Conservation (phyloP, 2,329 filamentous ascomycete genomes). For the Sordariomycetes sp. region DNA sequence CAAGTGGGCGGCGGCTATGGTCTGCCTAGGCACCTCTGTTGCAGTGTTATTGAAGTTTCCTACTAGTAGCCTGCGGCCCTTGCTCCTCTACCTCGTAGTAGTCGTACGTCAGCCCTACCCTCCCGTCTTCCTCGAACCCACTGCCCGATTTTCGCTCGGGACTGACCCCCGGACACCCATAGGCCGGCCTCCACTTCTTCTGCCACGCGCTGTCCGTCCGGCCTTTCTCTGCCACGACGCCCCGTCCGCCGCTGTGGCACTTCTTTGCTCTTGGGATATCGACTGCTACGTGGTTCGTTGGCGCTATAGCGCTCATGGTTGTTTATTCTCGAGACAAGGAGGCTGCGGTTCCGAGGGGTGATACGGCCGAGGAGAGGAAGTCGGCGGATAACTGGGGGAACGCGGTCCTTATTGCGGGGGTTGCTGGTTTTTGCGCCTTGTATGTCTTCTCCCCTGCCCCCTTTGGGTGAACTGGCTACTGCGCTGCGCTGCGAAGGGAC, state of each 20-base stretch:
- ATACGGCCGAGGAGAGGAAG: background rate
- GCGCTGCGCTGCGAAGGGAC: background rate
- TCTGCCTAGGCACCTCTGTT: background rate
- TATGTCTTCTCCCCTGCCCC: background rate
- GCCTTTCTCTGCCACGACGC: background rate
- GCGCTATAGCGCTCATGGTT: background rate
- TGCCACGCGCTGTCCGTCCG: background rate
- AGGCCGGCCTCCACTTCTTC: background rate
- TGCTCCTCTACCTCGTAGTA: background rate
- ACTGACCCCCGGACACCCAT: too few relatives aligned
- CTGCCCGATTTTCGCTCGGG: too few relatives aligned
- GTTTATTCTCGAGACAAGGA: background rate
- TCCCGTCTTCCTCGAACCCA: too few relatives aligned
- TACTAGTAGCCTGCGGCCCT: background rate
- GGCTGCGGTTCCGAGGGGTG: background rate
- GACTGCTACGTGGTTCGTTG: background rate
- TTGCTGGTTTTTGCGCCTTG: background rate
- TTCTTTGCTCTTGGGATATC: background rate
- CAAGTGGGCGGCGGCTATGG: background rate
- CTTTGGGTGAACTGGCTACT: background rate
- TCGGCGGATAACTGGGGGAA: background rate
- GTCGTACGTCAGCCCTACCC: background rate
- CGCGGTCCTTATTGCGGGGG: background rate
- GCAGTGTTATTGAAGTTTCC: background rate
- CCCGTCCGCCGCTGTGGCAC: background rate